Conservation (phyloP, 2,329 filamentous ascomycete genomes). For the Neofusicoccum umdonicola region DNA sequence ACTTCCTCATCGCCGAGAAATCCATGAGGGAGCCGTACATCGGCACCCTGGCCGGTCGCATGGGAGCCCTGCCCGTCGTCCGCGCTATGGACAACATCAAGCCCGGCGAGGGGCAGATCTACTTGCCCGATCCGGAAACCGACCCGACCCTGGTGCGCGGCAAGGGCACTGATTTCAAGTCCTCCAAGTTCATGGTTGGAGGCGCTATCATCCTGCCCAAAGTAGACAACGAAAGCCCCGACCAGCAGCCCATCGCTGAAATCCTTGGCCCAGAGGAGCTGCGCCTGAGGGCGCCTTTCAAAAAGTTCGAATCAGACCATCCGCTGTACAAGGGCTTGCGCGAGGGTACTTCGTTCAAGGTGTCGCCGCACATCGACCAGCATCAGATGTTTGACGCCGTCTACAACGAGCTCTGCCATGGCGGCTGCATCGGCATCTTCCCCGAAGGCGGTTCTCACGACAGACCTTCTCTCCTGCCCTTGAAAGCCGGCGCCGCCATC, state of each 20-base stretch:
- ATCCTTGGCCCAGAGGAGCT: slow-evolving; percentile 9
- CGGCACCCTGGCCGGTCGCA: slow-evolving; percentile 4
- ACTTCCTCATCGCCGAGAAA: slow-evolving; percentile 18
- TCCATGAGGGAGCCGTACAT: slow-evolving; percentile 16
- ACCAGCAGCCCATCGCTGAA: slow-evolving; percentile 16
- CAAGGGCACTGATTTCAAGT: slow-evolving; percentile 14
- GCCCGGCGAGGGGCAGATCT: slow-evolving; percentile 15
- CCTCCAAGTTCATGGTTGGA: slow-evolving; percentile 4
- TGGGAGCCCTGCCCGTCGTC: slow-evolving; percentile 17
- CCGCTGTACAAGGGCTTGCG: slow-evolving; percentile 1
- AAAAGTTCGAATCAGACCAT: slow-evolving; percentile 2
- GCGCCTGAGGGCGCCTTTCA: slow-evolving; percentile 9
- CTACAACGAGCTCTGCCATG: slow-evolving; percentile 7
- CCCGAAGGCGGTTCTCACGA: slow-evolving; percentile 20
- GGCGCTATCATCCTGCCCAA: slow-evolving; percentile 9
- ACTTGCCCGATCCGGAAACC: slow-evolving; percentile 14
- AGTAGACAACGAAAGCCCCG: slow-evolving; percentile 4
- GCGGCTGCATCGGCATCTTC: slow-evolving; percentile 19
- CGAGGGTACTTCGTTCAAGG: slow-evolving; percentile 14
- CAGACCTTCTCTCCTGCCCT: slow-evolving; percentile 13
- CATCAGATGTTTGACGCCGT: slow-evolving; percentile 18
- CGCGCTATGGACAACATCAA: slow-evolving; percentile 18
- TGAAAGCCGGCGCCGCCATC: slow-evolving; percentile 18
- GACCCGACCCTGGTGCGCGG: slow-evolving; percentile 14
- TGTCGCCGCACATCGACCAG: slow-evolving; percentile 19